A percentile compares a stretch with the other conserved stretches of the same genome.
Conservation (phyloP, 345 rosid species). For the Nephelium lappaceum region DNA sequence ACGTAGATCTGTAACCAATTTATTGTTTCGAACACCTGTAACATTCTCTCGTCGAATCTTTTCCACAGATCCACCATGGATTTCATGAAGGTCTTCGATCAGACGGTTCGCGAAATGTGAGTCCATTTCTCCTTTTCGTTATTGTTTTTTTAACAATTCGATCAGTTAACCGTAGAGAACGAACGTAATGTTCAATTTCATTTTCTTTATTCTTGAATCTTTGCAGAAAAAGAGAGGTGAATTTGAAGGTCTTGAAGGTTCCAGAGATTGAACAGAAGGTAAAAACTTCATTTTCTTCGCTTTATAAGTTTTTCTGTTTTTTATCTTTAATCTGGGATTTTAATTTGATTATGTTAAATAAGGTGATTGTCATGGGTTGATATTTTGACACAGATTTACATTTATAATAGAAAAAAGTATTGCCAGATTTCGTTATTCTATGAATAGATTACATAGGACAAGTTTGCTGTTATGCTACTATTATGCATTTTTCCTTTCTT, state of each 20-base stretch:
- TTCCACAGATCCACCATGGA: conserved; percentile 67
- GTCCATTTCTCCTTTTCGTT: conserved; percentile 26
- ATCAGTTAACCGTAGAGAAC: background rate
- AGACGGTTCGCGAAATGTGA: conserved; percentile 97
- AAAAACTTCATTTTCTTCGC: background rate
- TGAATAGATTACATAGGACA: background rate
- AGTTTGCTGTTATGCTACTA: background rate
- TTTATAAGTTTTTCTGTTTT: background rate
- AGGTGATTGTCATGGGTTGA: background rate
- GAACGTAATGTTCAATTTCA: background rate
- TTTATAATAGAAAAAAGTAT: background rate
- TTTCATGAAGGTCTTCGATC: conserved; percentile 98
- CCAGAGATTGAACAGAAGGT: conserved; percentile 99
- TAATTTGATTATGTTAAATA: background rate
- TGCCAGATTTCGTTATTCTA: background rate
- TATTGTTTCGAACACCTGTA: background rate
- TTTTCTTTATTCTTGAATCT: conserved; percentile 21
- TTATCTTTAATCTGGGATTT: background rate
- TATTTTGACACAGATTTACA: background rate
- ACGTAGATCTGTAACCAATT: conserved; percentile 19
- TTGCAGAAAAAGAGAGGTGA: conserved; percentile 92
- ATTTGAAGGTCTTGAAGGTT: conserved; percentile 94
- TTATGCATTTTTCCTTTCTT: background rate
- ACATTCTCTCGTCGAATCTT: background rate
- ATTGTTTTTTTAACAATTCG: background rate